Evolutionary conservation across 495 filamentous ascomycete species (phyloP).

Genomic region (Aspergillus bridgeri): DNA sequence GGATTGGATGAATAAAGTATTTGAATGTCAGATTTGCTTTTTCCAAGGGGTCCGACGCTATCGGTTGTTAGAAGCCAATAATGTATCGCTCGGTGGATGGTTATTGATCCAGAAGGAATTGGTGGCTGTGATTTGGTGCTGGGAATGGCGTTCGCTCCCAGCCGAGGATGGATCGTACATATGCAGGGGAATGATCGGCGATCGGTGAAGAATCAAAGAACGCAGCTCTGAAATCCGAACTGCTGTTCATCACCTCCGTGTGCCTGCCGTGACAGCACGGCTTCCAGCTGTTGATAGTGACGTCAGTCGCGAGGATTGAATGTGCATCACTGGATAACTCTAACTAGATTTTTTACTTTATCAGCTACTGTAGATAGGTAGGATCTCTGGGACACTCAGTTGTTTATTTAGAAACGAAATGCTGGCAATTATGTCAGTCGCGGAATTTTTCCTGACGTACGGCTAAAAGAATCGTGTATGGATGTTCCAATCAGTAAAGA

Average conservation of each 20-base stretch:
- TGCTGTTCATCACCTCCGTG: too few relatives aligned
- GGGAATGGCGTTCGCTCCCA: background rate
- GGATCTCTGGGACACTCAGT: too few relatives aligned
- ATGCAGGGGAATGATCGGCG: background rate
- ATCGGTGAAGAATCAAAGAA: background rate
- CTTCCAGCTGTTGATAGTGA: background rate
- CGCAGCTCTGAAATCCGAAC: background rate
- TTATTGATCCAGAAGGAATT: background rate
- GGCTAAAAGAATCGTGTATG: too few relatives aligned
- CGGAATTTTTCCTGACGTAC: too few relatives aligned
- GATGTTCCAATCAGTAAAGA: too few relatives aligned
- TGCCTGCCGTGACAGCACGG: background rate
- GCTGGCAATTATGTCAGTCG: too few relatives aligned
- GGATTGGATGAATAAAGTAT: background rate
- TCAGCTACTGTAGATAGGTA: too few relatives aligned
- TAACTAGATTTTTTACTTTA: too few relatives aligned
- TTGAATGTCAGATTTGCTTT: background rate
- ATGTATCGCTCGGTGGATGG: background rate
- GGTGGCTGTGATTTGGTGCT: background rate
- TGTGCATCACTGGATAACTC: too few relatives aligned
- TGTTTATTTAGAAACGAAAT: too few relatives aligned
- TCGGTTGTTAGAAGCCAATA: background rate
- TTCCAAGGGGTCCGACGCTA: background rate
- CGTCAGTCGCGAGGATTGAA: too few relatives aligned
- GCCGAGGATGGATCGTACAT: too few relatives aligned